Evolutionary conservation across 2,329 filamentous ascomycete genomes (phyloP).

Genomic region (Colletotrichum tamarilloi): DNA sequence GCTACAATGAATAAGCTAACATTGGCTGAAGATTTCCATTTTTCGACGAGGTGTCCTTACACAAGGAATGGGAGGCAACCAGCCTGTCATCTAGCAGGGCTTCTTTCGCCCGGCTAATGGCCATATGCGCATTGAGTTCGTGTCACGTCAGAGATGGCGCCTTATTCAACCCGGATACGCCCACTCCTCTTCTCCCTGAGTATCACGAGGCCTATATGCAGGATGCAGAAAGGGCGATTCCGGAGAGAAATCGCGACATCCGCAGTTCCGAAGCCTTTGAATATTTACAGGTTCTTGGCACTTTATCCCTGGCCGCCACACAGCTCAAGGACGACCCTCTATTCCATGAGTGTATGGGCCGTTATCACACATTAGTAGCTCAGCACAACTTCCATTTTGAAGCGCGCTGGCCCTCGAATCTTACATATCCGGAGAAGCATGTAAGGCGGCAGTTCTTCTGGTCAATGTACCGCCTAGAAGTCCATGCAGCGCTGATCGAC

Average conservation of each 20-base stretch:
- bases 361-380: conserved; percentile 59
- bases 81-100: conserved; percentile 40
- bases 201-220: conserved; percentile 34
- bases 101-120: conserved; percentile 63
- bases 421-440: conserved; percentile 53
- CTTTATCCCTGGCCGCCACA: conserved; percentile 61
- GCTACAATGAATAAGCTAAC: conserved; percentile 3
- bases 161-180: conserved; percentile 53
- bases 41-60: conserved; percentile 58
- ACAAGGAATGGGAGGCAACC: conserved; percentile 54
- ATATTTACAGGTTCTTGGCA: conserved; percentile 48
- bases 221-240: conserved; percentile 31
- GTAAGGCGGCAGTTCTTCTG: conserved; percentile 53
- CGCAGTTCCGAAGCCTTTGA: conserved; percentile 20
- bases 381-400: conserved; percentile 65
- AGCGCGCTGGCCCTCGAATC: conserved; percentile 58
- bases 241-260: conserved; percentile 29
- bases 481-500: conserved; percentile 65
- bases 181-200: conserved; percentile 3
- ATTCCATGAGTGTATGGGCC: conserved; percentile 62
- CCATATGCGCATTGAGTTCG: conserved; percentile 60
- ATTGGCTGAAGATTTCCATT: conserved; percentile 51
- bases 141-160: conserved; percentile 62
- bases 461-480: conserved; percentile 68
- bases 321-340: conserved; percentile 60